Percentiles rank a stretch among this genome's conserved stretches.
Conservation (phyloP, 1,139 yeast species). For the Diutina ranongensis region DNA sequence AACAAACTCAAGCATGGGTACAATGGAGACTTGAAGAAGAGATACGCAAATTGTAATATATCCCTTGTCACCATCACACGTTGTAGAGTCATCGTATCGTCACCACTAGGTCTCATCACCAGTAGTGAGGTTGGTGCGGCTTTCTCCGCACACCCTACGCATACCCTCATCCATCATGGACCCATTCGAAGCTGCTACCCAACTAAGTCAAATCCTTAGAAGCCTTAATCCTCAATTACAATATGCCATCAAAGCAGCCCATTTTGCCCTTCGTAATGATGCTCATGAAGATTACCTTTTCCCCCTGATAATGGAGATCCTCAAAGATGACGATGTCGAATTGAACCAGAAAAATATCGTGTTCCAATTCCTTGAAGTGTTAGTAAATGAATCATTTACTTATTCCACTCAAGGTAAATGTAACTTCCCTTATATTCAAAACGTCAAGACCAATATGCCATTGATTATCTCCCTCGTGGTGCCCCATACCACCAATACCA, state of each 20-base stretch:
- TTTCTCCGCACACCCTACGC: too few species aligned
- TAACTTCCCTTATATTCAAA: constrained; percentile 36
- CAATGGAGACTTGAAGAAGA: too few species aligned
- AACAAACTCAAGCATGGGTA: too few species aligned
- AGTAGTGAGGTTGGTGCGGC: too few species aligned
- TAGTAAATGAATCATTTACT: constrained; percentile 29
- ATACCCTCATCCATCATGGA: constrained; percentile 52
- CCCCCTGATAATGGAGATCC: constrained; percentile 57
- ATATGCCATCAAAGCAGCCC: constrained; percentile 42
- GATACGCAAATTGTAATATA: too few species aligned
- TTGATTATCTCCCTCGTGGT: constrained; percentile 40
- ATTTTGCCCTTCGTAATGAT: constrained; percentile 45
- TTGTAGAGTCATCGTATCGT: too few species aligned
- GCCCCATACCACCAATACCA: constrained; percentile 36
- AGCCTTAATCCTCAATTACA: constrained; percentile 52
- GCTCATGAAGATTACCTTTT: constrained; percentile 65
- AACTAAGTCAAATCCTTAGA: constrained; percentile 51
- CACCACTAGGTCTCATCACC: too few species aligned
- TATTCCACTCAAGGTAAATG: constrained; percentile 22
- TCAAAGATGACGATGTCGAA: constrained; percentile 36
- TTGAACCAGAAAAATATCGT: constrained; percentile 55
- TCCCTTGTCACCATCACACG: too few species aligned
- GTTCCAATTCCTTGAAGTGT: constrained; percentile 55
- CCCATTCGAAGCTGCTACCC: constrained; percentile 66
- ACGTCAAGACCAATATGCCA: constrained; percentile 29